phyloP scores from a whole-genome alignment of 2,329 filamentous ascomycete species.

The Microcyclospora pomicola region DNA sequence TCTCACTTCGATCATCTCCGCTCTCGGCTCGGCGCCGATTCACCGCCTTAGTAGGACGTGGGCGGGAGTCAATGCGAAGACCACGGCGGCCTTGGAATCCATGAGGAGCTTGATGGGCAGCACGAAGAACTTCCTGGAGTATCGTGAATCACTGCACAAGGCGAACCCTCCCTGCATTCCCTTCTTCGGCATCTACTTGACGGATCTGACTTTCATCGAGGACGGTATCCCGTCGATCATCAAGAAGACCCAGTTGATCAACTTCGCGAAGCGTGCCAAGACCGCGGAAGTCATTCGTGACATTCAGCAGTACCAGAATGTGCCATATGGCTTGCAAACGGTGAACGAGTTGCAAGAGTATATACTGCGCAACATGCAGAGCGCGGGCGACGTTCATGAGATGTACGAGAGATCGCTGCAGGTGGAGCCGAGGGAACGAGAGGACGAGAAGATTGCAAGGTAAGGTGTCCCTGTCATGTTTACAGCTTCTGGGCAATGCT shows the following conservation, averaged over 20 bases:
- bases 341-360: slow-evolving; percentile 92
- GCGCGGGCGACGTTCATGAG: slow-evolving; percentile 89
- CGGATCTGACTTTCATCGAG: slow-evolving; percentile 95
- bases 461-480: slow-evolving; percentile 31
- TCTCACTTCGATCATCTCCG: slow-evolving; percentile 92
- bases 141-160: slow-evolving; percentile 80
- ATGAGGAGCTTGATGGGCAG: slow-evolving; percentile 95
- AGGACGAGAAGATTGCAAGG: slow-evolving; percentile 99
- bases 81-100: slow-evolving; percentile 63
- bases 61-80: slow-evolving; percentile 81
- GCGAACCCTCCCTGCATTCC: slow-evolving; percentile 95
- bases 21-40: slow-evolving; percentile 85
- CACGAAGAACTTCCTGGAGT: slow-evolving; percentile 96
- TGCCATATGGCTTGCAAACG: slow-evolving; percentile 81
- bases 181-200: slow-evolving; percentile 97
- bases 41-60: slow-evolving; percentile 87
- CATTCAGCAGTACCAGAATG: slow-evolving; percentile 97
- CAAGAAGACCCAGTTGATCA: slow-evolving; percentile 93
- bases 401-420: slow-evolving; percentile 97
- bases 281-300: slow-evolving; percentile 96
- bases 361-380: slow-evolving; percentile 91
- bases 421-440: slow-evolving; percentile 86
- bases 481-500: neutral
- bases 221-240: slow-evolving; percentile 93
- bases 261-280: slow-evolving; percentile 96